A percentile compares a stretch with the other conserved stretches of the same genome.
These are phyloP conservation scores for Choricystis sp. DNA, from an alignment of 139 green algal genomes.

Conservation along the genomic window DNA sequence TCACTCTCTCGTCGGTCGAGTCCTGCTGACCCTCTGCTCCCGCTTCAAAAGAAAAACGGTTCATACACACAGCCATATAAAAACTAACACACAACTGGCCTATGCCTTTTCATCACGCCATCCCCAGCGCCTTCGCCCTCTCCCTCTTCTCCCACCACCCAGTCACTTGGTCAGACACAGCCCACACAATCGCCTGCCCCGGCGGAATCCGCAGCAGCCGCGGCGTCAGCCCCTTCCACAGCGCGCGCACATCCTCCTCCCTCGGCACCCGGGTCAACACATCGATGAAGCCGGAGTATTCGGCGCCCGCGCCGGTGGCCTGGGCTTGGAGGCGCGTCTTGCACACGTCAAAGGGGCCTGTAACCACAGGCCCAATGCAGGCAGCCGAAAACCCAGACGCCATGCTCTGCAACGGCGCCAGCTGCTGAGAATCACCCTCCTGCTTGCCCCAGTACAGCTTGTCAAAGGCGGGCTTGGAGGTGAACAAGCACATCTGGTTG, in stretches of 20 bases:
- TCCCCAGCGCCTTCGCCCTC: not conserved
- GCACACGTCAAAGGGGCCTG: constrained; percentile 84
- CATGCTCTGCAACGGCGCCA: constrained; percentile 63
- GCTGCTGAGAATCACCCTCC: constrained; percentile 60
- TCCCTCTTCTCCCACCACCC: constrained; percentile 10
- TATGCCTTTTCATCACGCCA: not conserved
- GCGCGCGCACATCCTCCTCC: constrained; percentile 65
- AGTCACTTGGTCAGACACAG: constrained; percentile 69
- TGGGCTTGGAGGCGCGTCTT: constrained; percentile 43
- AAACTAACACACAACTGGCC: not conserved
- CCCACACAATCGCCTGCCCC: constrained; percentile 85
- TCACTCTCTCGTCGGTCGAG: no score
- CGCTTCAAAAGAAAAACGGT: no score
- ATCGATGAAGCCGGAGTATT: constrained; percentile 74
- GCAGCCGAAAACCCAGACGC: constrained; percentile 69
- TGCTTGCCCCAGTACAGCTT: constrained; percentile 57
- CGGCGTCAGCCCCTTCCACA: constrained; percentile 81
- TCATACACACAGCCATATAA: not conserved
- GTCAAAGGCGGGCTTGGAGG: constrained; percentile 74
- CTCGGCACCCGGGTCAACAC: constrained; percentile 51
- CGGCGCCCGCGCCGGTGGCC: constrained; percentile 11
- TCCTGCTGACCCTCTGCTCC: no score
- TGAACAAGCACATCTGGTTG: constrained; percentile 95
- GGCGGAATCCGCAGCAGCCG: constrained; percentile 87
- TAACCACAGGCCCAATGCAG: constrained; percentile 62